A percentile compares a stretch with the other conserved stretches of the same genome.
phyloP scores from a whole-genome alignment of 2,329 filamentous ascomycete species.

The Colletotrichum musae region DNA sequence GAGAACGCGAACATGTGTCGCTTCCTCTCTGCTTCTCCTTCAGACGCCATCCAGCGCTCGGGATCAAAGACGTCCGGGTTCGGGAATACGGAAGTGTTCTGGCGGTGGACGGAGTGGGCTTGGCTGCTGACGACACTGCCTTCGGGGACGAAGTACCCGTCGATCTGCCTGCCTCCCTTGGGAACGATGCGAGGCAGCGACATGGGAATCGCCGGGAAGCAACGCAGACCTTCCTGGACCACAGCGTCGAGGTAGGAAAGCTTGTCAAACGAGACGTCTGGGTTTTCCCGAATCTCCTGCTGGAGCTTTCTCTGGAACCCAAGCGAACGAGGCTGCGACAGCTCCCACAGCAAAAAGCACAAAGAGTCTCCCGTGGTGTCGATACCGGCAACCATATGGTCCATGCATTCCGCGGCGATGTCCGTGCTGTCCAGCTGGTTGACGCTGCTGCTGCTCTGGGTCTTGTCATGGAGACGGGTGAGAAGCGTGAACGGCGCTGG shows the following conservation, averaged over 20 bases:
- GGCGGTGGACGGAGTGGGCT: slow-evolving; percentile 71
- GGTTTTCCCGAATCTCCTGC: slow-evolving; percentile 63
- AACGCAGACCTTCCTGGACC: slow-evolving; percentile 72
- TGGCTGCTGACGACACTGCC: slow-evolving; percentile 72
- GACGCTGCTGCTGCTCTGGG: slow-evolving; percentile 54
- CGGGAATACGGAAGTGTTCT: slow-evolving; percentile 78
- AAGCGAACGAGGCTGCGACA: slow-evolving; percentile 71
- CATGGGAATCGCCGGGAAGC: slow-evolving; percentile 76
- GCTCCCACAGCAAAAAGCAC: slow-evolving; percentile 79
- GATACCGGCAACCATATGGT: slow-evolving; percentile 80
- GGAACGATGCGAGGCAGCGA: slow-evolving; percentile 73
- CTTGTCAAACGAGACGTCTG: slow-evolving; percentile 59
- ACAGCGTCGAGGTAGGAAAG: slow-evolving; percentile 74
- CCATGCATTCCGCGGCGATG: slow-evolving; percentile 78
- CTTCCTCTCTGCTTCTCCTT: slow-evolving; percentile 80
- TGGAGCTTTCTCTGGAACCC: slow-evolving; percentile 66
- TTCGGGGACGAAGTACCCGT: slow-evolving; percentile 67
- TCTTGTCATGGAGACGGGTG: slow-evolving; percentile 69
- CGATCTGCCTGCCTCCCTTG: slow-evolving; percentile 65
- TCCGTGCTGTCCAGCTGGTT: slow-evolving; percentile 67
- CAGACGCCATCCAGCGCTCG: slow-evolving; percentile 83
- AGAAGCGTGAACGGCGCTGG: slow-evolving; percentile 70
- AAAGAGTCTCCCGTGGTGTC: slow-evolving; percentile 79
- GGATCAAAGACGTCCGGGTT: slow-evolving; percentile 84
- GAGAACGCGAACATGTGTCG: slow-evolving; percentile 76